These are phyloP conservation scores for Hericium coralloides DNA, from an alignment of 768 basidiomycete species.

Conservation along the genomic window DNA sequence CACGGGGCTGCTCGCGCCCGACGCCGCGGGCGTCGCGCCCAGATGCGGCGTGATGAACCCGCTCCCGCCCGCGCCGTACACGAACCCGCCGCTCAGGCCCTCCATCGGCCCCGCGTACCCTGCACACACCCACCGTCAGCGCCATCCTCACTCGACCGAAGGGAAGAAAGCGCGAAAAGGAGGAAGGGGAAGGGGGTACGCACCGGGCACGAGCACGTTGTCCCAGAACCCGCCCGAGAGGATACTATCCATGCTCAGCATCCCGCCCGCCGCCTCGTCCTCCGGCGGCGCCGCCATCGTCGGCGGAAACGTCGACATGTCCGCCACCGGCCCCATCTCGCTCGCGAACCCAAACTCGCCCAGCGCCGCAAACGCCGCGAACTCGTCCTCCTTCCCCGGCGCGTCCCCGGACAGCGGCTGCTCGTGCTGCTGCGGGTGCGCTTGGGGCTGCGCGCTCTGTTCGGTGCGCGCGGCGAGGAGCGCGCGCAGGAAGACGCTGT, in stretches of 20 bases:
- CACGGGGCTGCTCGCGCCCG: slow-evolving; percentile 40
- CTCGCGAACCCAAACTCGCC: slow-evolving; percentile 64
- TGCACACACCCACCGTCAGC: slow-evolving; percentile 20
- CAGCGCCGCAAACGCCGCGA: slow-evolving; percentile 18
- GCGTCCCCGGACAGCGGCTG: not conserved
- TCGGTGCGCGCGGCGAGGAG: slow-evolving; percentile 50
- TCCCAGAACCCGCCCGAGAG: slow-evolving; percentile 81
- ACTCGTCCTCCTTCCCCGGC: slow-evolving; percentile 6
- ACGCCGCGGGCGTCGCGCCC: slow-evolving; percentile 49
- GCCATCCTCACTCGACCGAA: slow-evolving; percentile 6
- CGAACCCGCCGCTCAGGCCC: slow-evolving; percentile 77
- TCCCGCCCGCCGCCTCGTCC: slow-evolving; percentile 31
- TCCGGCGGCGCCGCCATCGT: slow-evolving; percentile 53
- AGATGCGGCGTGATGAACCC: slow-evolving; percentile 73
- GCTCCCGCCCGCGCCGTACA: slow-evolving; percentile 77
- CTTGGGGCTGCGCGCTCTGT: not conserved
- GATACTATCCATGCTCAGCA: slow-evolving; percentile 77
- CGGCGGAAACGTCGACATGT: slow-evolving; percentile 82
- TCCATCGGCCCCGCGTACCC: slow-evolving; percentile 77
- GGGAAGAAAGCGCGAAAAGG: not conserved
- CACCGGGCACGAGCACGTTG: slow-evolving; percentile 78
- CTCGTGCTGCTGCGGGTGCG: not conserved
- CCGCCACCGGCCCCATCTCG: slow-evolving; percentile 80
- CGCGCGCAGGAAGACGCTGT: slow-evolving; percentile 74
- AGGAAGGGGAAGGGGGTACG: slow-evolving; percentile 17